Evolutionary conservation across 176 grass and related monocot genomes (phyloP).

Genomic region (Oryza brachyantha): DNA sequence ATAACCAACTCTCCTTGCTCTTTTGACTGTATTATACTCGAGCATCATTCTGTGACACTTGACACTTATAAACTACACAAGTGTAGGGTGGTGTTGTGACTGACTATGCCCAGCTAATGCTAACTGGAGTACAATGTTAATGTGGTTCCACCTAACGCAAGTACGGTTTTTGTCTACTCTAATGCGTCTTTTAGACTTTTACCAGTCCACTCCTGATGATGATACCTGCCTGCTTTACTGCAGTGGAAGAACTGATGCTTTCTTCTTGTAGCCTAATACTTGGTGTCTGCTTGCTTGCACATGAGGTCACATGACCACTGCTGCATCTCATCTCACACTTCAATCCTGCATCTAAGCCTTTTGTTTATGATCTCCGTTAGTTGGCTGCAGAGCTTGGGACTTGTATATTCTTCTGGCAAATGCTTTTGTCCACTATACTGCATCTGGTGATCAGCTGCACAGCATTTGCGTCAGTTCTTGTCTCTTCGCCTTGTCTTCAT

Average conservation of each 20-base stretch:
- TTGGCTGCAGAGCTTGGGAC: slow-evolving; percentile 13
- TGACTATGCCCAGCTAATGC: slow-evolving; percentile 24
- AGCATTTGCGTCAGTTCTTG: slow-evolving; percentile 32
- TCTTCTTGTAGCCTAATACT: slow-evolving; percentile 31
- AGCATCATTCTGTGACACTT: slow-evolving; percentile 50
- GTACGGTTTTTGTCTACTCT: slow-evolving; percentile 16
- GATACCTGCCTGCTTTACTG: slow-evolving; percentile 1
- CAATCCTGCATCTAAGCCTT: slow-evolving; percentile 1
- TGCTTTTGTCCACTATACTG: slow-evolving; percentile 31
- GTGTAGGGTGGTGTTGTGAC: slow-evolving; percentile 34
- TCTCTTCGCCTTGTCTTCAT: slow-evolving; percentile 33
- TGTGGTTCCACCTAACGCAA: slow-evolving; percentile 28
- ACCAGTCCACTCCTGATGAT: neutral
- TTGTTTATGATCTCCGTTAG: slow-evolving; percentile 22
- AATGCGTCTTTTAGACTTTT: slow-evolving; percentile 15
- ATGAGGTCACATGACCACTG: slow-evolving; percentile 43
- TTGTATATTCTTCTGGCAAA: neutral
- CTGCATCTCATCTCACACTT: slow-evolving; percentile 16
- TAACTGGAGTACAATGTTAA: slow-evolving; percentile 13
- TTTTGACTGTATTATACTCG: slow-evolving; percentile 54
- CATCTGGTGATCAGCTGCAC: slow-evolving; percentile 16
- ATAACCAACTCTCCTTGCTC: slow-evolving; percentile 33
- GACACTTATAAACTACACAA: slow-evolving; percentile 43
- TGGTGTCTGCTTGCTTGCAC: slow-evolving; percentile 36
- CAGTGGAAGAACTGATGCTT: slow-evolving; percentile 2